phyloP scores from a whole-genome alignment of 1,139 yeast genomes.

The Yamadazyma taylorii region DNA sequence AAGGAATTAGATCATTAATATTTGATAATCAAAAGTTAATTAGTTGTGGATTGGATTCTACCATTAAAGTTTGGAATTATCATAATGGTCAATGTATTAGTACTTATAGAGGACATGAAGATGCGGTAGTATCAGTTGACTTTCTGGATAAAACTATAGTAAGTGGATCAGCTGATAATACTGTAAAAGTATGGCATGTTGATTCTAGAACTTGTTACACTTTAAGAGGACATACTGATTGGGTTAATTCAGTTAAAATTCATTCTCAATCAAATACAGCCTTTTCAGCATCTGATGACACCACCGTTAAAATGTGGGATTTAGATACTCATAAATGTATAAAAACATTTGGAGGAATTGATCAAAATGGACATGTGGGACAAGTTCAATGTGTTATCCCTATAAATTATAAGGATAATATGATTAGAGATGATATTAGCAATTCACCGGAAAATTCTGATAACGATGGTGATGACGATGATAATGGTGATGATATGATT shows the following conservation, averaged over 20 bases:
- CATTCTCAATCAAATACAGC: conserved; percentile 77
- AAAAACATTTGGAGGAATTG: conserved; percentile 72
- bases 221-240: conserved; percentile 86
- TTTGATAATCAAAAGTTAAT: conserved; percentile 88
- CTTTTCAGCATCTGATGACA: conserved; percentile 88
- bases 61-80: conserved; percentile 94
- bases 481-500: conserved; percentile 25
- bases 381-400: conserved; percentile 93
- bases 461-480: conserved; percentile 28
- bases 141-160: conserved; percentile 81
- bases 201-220: conserved; percentile 91
- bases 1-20: conserved; percentile 79
- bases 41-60: conserved; percentile 88
- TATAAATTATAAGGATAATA: conserved; percentile 58
- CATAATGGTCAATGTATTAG: conserved; percentile 92
- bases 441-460: conserved; percentile 18
- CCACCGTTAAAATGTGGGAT: conserved; percentile 95
- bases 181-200: conserved; percentile 95
- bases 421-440: conserved; percentile 36
- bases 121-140: conserved; percentile 80
- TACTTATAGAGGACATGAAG: conserved; percentile 90
- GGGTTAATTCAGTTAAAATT: conserved; percentile 88
- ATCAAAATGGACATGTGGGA: conserved; percentile 72
- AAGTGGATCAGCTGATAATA: conserved; percentile 89
- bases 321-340: conserved; percentile 76